These are phyloP conservation scores for Aspergillus conjunctus DNA, from an alignment of 495 filamentous ascomycete genomes.

Conservation along the genomic window DNA sequence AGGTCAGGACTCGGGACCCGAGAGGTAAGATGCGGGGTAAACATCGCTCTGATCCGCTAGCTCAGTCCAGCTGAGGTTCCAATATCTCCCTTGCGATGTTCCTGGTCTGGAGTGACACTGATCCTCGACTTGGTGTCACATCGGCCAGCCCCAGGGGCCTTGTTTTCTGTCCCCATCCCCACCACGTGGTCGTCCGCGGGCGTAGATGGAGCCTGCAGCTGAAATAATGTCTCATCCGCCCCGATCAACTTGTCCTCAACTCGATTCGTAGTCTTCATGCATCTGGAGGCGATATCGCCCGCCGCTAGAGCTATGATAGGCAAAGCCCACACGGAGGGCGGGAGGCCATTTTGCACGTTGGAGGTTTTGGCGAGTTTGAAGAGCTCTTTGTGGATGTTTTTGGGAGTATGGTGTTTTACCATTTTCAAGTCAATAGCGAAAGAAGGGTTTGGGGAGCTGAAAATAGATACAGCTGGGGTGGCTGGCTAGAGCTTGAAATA, in stretches of 20 bases:
- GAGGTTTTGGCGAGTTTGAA: background rate
- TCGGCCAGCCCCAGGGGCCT: background rate
- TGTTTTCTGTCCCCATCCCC: background rate
- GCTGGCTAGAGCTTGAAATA: too few relatives aligned
- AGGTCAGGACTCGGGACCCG: too few relatives aligned
- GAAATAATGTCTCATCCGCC: background rate
- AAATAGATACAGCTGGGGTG: background rate
- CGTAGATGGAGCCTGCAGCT: background rate
- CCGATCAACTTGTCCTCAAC: background rate
- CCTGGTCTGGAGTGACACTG: too few relatives aligned
- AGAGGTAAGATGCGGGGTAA: too few relatives aligned
- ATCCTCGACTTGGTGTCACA: too few relatives aligned
- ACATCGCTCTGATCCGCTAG: too few relatives aligned
- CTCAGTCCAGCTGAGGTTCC: too few relatives aligned
- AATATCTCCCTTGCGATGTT: too few relatives aligned
- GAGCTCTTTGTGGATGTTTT: background rate
- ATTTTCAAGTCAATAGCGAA: background rate
- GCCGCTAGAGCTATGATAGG: background rate
- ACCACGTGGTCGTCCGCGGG: background rate
- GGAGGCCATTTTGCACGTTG: background rate
- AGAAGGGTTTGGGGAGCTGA: background rate
- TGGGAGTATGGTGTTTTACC: background rate
- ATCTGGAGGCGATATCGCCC: background rate
- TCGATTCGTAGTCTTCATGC: background rate
- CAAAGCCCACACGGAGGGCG: background rate